Conservation (phyloP, 495 filamentous ascomycete species). For the Recurvomyces mirabilis region DNA sequence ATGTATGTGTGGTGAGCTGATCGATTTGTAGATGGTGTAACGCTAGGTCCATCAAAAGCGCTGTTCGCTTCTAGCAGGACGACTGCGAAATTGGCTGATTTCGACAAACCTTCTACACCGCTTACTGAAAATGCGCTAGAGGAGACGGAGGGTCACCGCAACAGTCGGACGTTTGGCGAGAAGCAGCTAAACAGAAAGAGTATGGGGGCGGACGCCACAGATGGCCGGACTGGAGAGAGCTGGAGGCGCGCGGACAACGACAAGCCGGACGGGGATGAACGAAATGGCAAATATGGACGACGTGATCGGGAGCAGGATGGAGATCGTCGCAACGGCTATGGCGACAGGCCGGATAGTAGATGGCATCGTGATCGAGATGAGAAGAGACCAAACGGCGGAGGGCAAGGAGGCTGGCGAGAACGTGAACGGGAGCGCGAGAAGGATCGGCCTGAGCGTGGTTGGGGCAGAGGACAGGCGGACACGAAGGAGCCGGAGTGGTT, state of each 20-base stretch:
- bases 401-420: conserved; percentile 25
- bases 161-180: conserved; percentile 22
- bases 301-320: conserved; percentile 43
- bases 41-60: conserved; percentile 16
- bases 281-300: conserved; percentile 38
- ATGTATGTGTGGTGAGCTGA: background rate
- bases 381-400: conserved; percentile 16
- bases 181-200: conserved; percentile 24
- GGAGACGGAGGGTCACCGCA: conserved; percentile 10
- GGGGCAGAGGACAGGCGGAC: conserved; percentile 14
- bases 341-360: conserved; percentile 14
- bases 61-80: conserved; percentile 18
- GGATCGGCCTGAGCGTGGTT: conserved; percentile 44
- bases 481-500: conserved; percentile 52
- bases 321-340: conserved; percentile 40
- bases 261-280: conserved; percentile 40
- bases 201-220: conserved; percentile 37
- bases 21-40: conserved; percentile 12
- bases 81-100: conserved; percentile 6
- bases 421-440: conserved; percentile 55
- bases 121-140: conserved; percentile 19
- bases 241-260: conserved; percentile 49
- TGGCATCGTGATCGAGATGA: conserved; percentile 14
- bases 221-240: conserved; percentile 43
- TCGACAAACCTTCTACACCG: conserved; percentile 14